Evolutionary conservation across 2,329 filamentous ascomycete genomes (phyloP), one percentile per base, ranked within the genome.

Genomic region (Raffaelea arxii): DNA sequence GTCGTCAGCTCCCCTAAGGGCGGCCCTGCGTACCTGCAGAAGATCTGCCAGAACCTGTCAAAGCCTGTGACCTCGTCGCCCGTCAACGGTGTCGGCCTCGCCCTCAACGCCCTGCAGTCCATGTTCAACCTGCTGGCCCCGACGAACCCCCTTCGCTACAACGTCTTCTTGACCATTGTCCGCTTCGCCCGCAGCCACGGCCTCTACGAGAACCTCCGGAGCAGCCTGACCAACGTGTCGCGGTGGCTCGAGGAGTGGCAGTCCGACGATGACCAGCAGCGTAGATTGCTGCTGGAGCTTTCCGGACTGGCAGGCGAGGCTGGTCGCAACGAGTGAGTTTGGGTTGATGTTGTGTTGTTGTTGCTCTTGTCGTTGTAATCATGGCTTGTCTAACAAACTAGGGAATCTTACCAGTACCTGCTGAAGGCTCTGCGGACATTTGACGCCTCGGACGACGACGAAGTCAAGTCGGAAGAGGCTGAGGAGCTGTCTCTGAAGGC

Each of bases 81-180:
- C 46, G 73, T 83, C 56, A 90, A 95, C 70, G 88, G 90, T 57
- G 75, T 84, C 52, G 84, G 85, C 43, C 78, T 98, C 54, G 88
- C 89, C 54, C 83, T 97, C 57, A 89, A 88, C 55, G 85, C 92
- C 57, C 79, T 98, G 56, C 89, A 87, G 62, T 96, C 90, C 58
- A 81, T 98, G 61, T 98, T 97, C 82, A 98, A 98, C 77, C 84
- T 94, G 55, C 78, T 97, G 56, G 70, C 82, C 56, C 70, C 82
- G 51, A 73, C 82, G 59, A 84, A 89, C 62, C 82, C 87, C 46
- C 78, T 86, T 61, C 83, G 92, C 51, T 95, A 84, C 68, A 85
- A 95, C 62, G 88, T 98, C 50, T 86, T 98, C 60, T 76, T 92
- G 64, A 81, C 89, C 59, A 89, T 96, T 57, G 70, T 97, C 53